Evolutionary conservation across 2,329 filamentous ascomycete genomes (phyloP).

Genomic region (Hymenoscyphus occultus): DNA sequence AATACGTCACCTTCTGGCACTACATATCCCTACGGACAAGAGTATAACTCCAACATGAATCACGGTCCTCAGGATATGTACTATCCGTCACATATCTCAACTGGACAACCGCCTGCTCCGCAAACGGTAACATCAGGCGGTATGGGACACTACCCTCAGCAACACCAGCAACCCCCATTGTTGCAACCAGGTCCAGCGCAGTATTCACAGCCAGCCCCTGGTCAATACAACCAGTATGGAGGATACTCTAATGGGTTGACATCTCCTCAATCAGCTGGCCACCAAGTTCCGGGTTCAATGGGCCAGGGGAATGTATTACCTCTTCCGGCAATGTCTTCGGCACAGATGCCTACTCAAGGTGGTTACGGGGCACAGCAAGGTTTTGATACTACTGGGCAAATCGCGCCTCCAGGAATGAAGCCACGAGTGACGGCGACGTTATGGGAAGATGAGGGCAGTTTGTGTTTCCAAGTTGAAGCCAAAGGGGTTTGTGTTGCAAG

Average conservation of each 20-base stretch:
- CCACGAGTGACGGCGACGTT: constrained; percentile 92
- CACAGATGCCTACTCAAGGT: constrained; percentile 48
- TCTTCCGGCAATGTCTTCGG: constrained; percentile 52
- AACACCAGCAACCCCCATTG: constrained; percentile 71
- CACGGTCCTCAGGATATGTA: constrained; percentile 80
- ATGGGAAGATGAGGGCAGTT: constrained; percentile 96
- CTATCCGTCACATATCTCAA: constrained; percentile 75
- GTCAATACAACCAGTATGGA: constrained; percentile 64
- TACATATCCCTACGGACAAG: constrained; percentile 41
- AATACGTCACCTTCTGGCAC: constrained; percentile 38
- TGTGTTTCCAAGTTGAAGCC: constrained; percentile 97
- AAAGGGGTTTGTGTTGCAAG: constrained; percentile 93
- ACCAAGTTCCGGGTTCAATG: constrained; percentile 70
- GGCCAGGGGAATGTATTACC: constrained; percentile 66
- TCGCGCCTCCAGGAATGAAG: constrained; percentile 92
- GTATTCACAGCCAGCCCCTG: constrained; percentile 55
- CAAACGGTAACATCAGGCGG: constrained; percentile 73
- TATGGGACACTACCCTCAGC: constrained; percentile 74
- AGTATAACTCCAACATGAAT: constrained; percentile 65
- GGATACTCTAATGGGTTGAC: constrained; percentile 73
- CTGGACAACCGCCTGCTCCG: constrained; percentile 69
- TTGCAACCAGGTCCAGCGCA: constrained; percentile 69
- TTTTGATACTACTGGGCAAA: constrained; percentile 84
- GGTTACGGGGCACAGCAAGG: constrained; percentile 47
- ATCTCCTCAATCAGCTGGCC: constrained; percentile 69